Base-by-base conservation (phyloP, 768 basidiomycete genomes). In the Coprinellus micaceus region DNA sequence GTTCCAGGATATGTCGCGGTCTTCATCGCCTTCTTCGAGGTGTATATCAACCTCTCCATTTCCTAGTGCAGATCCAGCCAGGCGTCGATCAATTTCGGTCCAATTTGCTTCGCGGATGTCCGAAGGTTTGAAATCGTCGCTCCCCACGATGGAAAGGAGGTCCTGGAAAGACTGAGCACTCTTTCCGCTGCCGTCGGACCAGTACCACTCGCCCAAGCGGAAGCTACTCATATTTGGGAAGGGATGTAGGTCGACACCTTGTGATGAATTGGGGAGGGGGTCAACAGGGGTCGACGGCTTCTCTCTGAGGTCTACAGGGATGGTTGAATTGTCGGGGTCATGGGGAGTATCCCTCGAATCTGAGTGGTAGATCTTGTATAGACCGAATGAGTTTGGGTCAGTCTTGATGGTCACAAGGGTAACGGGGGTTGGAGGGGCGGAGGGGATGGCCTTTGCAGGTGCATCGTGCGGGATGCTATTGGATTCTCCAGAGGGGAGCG, bases 261-360 rank as follows among this genome's bases (percentile, higher is more conserved):
- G 3, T 28, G 19, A 11, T 30, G 43, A 11, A 19, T 26, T 26
- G 11, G 45, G 25, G 13, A 26, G 21, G 19, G 7, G 41, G 7
- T 37, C 13, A 39, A n/a, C 3, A 39, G 12, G 43, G 5, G 10
- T 22, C 24, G 43, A 21, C n/a, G 43, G 36, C 17, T 17, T 7
- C 4, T 28, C 11, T 24, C 45, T 30, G 19, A 65, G 61, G 43
- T 68, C 61, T 7, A 59, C 37, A 2, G 19, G 19, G 4, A 59
- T 39, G 39, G 66, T 30, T 40, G 48, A 59, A 22, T 54, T 33
- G 39, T 72, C 70, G 4, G 70, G 71, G 52, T 72, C 69, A 39
- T 47, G 46, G 1, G 46, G 46, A 25, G 19, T 7, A 28, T 47
- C 46, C 7, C 25, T 22, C 10, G 2, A 21, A 1, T 10, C n/a